Evolutionary conservation across 2,329 filamentous ascomycete genomes (phyloP).

Genomic region (Cryphonectria naterciae): DNA sequence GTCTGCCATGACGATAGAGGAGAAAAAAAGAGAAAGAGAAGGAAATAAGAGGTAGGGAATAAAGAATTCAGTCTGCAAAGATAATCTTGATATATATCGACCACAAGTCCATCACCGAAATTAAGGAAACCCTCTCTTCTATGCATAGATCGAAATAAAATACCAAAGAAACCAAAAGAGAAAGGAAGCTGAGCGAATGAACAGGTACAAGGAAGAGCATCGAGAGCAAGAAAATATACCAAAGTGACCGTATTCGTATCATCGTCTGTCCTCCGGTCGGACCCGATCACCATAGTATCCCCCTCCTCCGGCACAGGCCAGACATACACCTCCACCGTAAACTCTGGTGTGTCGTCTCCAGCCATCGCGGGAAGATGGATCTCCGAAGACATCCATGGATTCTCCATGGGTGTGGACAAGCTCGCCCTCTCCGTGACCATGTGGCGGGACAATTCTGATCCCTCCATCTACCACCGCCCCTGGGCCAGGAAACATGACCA

Average conservation of each 20-base stretch:
- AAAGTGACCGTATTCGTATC: not conserved
- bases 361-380: constrained; percentile 46
- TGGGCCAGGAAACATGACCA: constrained; percentile 34
- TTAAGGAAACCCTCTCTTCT: not conserved
- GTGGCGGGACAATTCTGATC: constrained; percentile 26
- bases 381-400: constrained; percentile 53
- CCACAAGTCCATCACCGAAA: not conserved
- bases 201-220: not conserved
- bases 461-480: constrained; percentile 27
- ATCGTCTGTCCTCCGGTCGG: constrained; percentile 18
- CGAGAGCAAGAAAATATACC: not conserved
- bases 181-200: not conserved
- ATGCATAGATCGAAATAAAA: not conserved
- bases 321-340: constrained; percentile 61
- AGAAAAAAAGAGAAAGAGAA: not conserved
- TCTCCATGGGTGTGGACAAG: constrained; percentile 54
- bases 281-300: constrained; percentile 36
- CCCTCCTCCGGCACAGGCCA: constrained; percentile 55
- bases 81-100: not conserved
- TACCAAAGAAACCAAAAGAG: not conserved
- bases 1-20: not conserved
- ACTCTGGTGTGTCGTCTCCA: constrained; percentile 64
- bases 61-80: not conserved
- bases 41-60: not conserved
- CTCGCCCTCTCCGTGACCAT: constrained; percentile 32